Conservation (phyloP, 805 yeast genomes). For the Candida ovalis region DNA sequence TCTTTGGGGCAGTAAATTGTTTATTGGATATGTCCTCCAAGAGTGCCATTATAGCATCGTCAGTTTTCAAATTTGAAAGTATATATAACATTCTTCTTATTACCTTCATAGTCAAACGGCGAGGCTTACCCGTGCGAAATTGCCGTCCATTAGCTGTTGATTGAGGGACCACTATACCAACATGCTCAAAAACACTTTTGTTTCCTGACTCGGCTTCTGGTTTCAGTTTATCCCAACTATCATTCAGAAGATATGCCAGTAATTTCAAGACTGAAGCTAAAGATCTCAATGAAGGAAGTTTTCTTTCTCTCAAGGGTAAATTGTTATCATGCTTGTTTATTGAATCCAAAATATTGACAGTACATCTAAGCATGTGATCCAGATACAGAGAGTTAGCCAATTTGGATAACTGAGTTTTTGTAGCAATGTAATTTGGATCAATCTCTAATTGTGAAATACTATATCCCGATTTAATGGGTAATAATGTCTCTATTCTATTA, state of each 20-base stretch:
- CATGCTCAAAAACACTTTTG: constrained; percentile 1
- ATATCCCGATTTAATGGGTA: constrained; percentile 36
- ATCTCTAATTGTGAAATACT: constrained; percentile 35
- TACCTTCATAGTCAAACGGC: constrained; percentile 7
- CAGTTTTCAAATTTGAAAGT: constrained; percentile 16
- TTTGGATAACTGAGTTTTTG: constrained; percentile 31
- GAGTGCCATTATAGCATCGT: constrained; percentile 23
- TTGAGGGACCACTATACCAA: constrained; percentile 10
- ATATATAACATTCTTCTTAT: constrained; percentile 12
- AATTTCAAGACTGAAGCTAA: constrained; percentile 36
- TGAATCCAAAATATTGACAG: constrained; percentile 24
- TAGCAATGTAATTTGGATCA: constrained; percentile 32
- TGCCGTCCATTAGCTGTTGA: constrained; percentile 7
- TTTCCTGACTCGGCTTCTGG: background rate
- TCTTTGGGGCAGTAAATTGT: constrained; percentile 17
- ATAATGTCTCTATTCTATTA: constrained; percentile 28
- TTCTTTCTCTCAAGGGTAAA: constrained; percentile 25
- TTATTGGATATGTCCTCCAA: constrained; percentile 14
- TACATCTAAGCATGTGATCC: constrained; percentile 28
- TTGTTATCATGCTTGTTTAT: constrained; percentile 23
- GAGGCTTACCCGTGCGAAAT: constrained; percentile 15
- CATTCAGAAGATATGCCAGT: constrained; percentile 32
- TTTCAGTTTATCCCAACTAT: constrained; percentile 15
- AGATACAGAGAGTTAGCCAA: constrained; percentile 28
- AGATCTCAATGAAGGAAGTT: constrained; percentile 29